Conservation (phyloP, 306 rosid genomes). For the Carpinus fangiana region DNA sequence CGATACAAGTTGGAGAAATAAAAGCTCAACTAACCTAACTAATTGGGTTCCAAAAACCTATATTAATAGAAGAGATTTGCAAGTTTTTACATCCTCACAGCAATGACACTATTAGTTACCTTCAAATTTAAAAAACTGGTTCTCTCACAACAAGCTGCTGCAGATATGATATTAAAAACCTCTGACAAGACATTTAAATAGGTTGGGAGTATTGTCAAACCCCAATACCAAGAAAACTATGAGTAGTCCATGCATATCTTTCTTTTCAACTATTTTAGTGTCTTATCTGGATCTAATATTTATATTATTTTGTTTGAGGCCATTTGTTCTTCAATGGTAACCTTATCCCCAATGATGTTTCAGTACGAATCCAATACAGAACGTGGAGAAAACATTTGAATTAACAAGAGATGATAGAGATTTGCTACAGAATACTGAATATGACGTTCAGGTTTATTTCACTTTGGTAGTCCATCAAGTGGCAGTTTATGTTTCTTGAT, state of each 20-base stretch:
- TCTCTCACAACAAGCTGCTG: background rate
- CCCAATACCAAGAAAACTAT: background rate
- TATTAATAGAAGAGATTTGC: background rate
- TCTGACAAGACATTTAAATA: background rate
- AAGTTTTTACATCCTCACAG: background rate
- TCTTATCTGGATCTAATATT: background rate
- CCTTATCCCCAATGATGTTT: background rate
- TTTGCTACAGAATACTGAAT: slow-evolving; percentile 3
- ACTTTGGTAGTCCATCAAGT: background rate
- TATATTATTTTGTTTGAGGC: background rate
- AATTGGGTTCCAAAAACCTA: background rate
- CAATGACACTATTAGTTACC: too few relatives aligned
- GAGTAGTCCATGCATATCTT: background rate
- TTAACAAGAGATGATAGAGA: background rate
- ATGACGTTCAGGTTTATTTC: slow-evolving; percentile 8
- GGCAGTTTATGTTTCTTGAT: background rate
- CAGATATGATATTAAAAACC: background rate
- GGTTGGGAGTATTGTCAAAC: background rate
- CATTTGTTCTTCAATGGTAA: background rate
- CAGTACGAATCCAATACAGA: slow-evolving; percentile 7
- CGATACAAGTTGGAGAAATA: background rate
- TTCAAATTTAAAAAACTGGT: background rate
- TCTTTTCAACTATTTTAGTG: background rate
- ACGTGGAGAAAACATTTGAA: background rate
- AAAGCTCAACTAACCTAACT: background rate